These are phyloP conservation scores for Xerophyta viscosa DNA, from an alignment of 106 monocot genomes.

Conservation along the genomic window DNA sequence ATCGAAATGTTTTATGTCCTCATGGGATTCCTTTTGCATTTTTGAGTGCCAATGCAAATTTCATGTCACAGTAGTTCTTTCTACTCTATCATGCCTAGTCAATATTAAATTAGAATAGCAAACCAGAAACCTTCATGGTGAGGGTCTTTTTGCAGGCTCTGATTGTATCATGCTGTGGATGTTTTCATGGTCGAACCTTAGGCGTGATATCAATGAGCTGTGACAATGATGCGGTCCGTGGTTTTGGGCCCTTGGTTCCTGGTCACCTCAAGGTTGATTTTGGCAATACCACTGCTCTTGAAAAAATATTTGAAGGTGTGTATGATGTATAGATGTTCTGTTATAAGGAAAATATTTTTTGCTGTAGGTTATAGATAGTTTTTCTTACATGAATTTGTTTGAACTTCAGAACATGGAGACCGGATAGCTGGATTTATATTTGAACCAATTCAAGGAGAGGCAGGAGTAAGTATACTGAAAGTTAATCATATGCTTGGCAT, in stretches of 20 bases:
- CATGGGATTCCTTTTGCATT: too few species aligned
- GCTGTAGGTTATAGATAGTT: too few species aligned
- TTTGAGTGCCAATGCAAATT: too few species aligned
- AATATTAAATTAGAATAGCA: neutral
- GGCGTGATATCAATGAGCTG: constrained; percentile 98
- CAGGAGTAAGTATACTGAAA: constrained; percentile 63
- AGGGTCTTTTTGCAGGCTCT: constrained; percentile 48
- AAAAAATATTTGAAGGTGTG: constrained; percentile 71
- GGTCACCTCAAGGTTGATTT: constrained; percentile 95
- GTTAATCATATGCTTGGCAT: neutral
- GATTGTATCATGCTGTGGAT: constrained; percentile 93
- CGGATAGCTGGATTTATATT: constrained; percentile 85
- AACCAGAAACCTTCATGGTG: neutral
- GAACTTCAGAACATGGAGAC: constrained; percentile 73
- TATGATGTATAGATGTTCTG: neutral
- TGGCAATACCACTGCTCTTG: constrained; percentile 66
- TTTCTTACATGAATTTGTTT: constrained; percentile 1
- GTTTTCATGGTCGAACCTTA: constrained; percentile 96
- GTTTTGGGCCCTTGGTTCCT: constrained; percentile 90
- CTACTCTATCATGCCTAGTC: neutral
- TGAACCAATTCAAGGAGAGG: constrained; percentile 99
- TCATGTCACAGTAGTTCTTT: neutral
- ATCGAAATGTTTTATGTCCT: too few species aligned
- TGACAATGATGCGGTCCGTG: constrained; percentile 90
- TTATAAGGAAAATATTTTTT: too few species aligned